These are phyloP conservation scores for Torulaspora pretoriensis DNA, from an alignment of 1,139 yeast species.

Conservation along the genomic window DNA sequence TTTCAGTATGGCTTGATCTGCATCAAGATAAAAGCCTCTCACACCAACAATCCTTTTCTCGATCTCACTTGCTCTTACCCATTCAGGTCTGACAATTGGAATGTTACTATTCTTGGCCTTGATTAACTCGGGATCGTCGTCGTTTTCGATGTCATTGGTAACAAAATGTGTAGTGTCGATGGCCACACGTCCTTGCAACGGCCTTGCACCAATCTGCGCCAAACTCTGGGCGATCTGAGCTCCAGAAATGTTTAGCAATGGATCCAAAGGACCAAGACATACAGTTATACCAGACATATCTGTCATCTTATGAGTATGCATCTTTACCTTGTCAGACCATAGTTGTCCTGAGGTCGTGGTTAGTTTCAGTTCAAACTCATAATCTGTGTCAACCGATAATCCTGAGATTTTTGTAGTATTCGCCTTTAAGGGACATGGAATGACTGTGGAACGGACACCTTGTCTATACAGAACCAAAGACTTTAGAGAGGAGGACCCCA, in stretches of 20 bases:
- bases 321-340: constrained; percentile 60
- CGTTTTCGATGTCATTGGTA: constrained; percentile 52
- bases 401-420: constrained; percentile 88
- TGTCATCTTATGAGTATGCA: constrained; percentile 93
- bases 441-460: constrained; percentile 71
- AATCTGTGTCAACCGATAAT: constrained; percentile 78
- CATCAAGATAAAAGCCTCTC: constrained; percentile 67
- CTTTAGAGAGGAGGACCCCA: constrained; percentile 80
- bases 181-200: constrained; percentile 65
- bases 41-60: constrained; percentile 93
- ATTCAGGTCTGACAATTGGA: constrained; percentile 93
- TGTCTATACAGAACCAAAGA: constrained; percentile 69
- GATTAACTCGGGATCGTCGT: constrained; percentile 38
- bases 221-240: constrained; percentile 65
- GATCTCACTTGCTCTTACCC: constrained; percentile 90
- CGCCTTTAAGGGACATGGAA: constrained; percentile 78
- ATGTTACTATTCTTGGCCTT: constrained; percentile 84
- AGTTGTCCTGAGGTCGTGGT: constrained; percentile 87
- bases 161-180: constrained; percentile 94
- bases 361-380: constrained; percentile 72
- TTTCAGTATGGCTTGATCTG: constrained; percentile 36
- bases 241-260: constrained; percentile 53
- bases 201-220: constrained; percentile 74
- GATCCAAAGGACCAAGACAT: constrained; percentile 77
- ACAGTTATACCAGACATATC: constrained; percentile 90